These are phyloP conservation scores for Fusarium armeniacum DNA, from an alignment of 2,329 filamentous ascomycete species.

Conservation along the genomic window DNA sequence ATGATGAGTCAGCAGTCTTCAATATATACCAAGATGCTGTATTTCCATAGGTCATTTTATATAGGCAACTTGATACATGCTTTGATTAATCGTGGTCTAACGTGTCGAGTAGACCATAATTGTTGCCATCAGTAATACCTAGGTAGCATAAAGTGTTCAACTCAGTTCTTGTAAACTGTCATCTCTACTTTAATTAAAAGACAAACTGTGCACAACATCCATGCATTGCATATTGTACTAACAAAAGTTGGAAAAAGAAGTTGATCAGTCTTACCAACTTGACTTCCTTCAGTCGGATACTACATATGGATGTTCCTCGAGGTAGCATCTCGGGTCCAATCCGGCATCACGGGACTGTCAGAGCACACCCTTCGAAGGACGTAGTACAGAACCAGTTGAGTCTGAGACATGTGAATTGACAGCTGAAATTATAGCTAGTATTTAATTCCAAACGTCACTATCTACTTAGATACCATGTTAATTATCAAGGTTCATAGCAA, in stretches of 20 bases:
- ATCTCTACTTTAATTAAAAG: no score
- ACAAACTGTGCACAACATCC: no score
- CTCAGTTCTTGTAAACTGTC: background rate
- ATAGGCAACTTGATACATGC: no score
- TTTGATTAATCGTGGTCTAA: background rate
- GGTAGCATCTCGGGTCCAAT: slow-evolving; percentile 6
- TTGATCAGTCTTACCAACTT: background rate
- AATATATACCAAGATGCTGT: background rate
- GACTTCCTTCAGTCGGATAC: background rate
- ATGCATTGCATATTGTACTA: background rate
- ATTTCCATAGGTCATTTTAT: background rate
- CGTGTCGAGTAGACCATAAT: background rate
- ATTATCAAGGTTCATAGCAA: background rate
- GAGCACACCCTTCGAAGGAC: slow-evolving; percentile 21
- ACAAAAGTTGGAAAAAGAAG: background rate
- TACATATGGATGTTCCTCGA: background rate
- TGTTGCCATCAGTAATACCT: background rate
- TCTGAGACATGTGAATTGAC: slow-evolving; percentile 28
- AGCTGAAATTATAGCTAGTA: background rate
- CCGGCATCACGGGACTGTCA: slow-evolving; percentile 35
- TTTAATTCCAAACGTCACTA: background rate
- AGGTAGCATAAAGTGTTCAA: no score
- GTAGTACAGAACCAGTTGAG: slow-evolving; percentile 29
- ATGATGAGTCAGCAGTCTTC: slow-evolving; percentile 30
- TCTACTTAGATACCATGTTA: background rate